phyloP scores from a whole-genome alignment of 768 basidiomycete genomes.

The Mycena capillaripes region DNA sequence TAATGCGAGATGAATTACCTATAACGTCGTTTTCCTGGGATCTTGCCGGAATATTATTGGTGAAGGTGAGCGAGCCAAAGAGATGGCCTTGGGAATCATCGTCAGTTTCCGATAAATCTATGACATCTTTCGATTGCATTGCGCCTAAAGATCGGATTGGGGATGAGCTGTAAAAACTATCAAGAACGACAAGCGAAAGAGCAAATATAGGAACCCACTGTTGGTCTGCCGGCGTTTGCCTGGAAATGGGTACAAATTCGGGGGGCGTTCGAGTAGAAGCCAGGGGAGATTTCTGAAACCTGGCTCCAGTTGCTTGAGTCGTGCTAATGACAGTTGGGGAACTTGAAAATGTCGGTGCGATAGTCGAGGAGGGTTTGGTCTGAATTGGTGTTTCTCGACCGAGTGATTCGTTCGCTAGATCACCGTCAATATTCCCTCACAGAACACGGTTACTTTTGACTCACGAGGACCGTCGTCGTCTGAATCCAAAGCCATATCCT shows the following conservation, averaged over 20 bases:
- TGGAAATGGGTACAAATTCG: constrained; percentile 34
- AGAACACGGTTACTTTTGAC: neutral
- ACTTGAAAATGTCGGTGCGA: constrained; percentile 27
- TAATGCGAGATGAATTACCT: neutral
- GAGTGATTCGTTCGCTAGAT: neutral
- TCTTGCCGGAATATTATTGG: constrained; percentile 1
- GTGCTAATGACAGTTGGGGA: constrained; percentile 32
- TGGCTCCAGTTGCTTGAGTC: constrained; percentile 24
- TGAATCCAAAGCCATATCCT: constrained; percentile 20
- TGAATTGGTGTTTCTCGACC: neutral
- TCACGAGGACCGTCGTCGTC: constrained; percentile 27
- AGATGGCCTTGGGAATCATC: constrained; percentile 55
- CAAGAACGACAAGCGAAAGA: neutral
- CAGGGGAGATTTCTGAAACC: neutral
- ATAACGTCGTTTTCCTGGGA: neutral
- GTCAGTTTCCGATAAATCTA: constrained; percentile 43
- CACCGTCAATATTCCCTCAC: neutral
- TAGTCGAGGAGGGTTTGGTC: neutral
- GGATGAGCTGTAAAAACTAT: neutral
- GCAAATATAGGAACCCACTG: neutral
- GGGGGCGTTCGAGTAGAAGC: constrained; percentile 40
- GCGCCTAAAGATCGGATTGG: neutral
- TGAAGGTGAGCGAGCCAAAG: neutral
- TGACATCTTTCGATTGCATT: constrained; percentile 14
- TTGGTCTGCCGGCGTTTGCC: neutral